These are phyloP conservation scores for Agarophyton chilense DNA, from an alignment of 23 red algal species.

Conservation along the genomic window DNA sequence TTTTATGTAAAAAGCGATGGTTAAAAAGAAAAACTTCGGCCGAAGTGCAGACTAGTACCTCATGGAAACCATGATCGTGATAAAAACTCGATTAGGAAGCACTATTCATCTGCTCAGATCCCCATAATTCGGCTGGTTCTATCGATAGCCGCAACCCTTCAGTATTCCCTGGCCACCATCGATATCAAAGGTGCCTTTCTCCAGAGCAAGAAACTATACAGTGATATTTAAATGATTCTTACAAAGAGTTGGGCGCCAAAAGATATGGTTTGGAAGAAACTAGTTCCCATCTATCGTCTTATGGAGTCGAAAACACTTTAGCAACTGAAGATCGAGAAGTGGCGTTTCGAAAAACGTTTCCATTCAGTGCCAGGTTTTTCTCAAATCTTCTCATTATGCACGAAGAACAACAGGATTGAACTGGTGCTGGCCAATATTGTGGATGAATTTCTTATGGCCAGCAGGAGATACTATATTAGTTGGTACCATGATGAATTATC, in stretches of 20 bases:
- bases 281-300: background rate
- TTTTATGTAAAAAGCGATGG: constrained; percentile 25
- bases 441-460: background rate
- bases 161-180: background rate
- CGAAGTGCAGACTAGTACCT: background rate
- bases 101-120: background rate
- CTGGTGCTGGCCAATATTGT: background rate
- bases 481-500: too few relatives aligned
- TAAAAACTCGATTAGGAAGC: background rate
- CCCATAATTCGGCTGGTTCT: background rate
- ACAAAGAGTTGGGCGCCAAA: background rate
- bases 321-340: background rate
- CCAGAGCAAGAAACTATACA: background rate
- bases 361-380: background rate
- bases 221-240: constrained; percentile 1
- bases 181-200: constrained; percentile 43
- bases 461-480: too few relatives aligned
- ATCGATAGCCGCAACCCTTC: background rate
- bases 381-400: background rate
- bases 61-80: background rate
- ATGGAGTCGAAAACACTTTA: background rate
- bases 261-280: background rate
- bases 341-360: background rate
- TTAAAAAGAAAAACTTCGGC: background rate
- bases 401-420: background rate